phyloP scores from a whole-genome alignment of 2,329 filamentous ascomycete genomes.

The Mycosphaerella sp. region DNA sequence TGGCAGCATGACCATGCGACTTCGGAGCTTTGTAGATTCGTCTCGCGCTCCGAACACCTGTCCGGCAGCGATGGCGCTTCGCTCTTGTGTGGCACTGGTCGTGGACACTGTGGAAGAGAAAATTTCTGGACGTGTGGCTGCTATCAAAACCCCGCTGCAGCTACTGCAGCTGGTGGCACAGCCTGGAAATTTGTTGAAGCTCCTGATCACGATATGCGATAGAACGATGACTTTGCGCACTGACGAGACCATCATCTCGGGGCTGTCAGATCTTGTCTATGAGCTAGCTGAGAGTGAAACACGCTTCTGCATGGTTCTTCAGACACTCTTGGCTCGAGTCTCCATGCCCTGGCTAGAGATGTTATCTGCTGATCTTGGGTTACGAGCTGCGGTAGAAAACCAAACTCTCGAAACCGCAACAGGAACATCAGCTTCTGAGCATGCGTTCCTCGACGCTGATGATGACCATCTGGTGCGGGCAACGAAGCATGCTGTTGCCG shows the following conservation, averaged over 20 bases:
- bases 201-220: constrained; percentile 14
- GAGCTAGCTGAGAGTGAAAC: constrained; percentile 14
- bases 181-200: constrained; percentile 31
- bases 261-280: constrained; percentile 21
- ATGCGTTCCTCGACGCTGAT: not conserved
- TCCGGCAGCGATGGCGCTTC: constrained; percentile 39
- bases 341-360: constrained; percentile 28
- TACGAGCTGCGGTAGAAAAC: not conserved
- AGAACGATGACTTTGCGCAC: constrained; percentile 4
- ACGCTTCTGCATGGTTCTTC: constrained; percentile 15
- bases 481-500: constrained; percentile 11
- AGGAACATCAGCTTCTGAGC: not conserved
- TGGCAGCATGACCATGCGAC: constrained; percentile 30
- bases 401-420: not conserved
- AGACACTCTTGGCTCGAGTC: constrained; percentile 21
- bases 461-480: constrained; percentile 13
- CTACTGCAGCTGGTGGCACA: constrained; percentile 39
- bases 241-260: constrained; percentile 26
- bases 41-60: constrained; percentile 19
- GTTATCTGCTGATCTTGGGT: constrained; percentile 22
- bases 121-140: constrained; percentile 30
- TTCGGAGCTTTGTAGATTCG: constrained; percentile 17
- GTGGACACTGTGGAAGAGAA: constrained; percentile 39
- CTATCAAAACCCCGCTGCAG: constrained; percentile 36
- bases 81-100: constrained; percentile 36